Conservation (phyloP, 108 stramenopile genomes). For the Pseudonitzschia pungens region DNA sequence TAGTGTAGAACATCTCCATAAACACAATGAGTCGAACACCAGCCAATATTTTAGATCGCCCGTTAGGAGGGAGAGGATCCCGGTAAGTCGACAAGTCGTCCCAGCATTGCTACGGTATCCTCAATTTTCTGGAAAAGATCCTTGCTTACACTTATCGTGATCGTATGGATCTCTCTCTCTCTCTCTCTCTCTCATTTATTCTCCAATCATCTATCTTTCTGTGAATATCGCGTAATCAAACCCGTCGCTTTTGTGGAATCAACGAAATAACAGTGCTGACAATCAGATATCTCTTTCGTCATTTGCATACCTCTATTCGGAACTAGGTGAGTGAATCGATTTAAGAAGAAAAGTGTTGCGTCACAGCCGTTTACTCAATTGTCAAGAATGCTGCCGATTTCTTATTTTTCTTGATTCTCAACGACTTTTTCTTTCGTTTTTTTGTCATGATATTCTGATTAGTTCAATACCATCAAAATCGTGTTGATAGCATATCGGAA, state of each 20-base stretch:
- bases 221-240: neutral
- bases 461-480: conserved; percentile 93
- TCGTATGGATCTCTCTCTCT: neutral
- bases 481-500: conserved; percentile 88
- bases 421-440: neutral
- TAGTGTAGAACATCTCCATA: neutral
- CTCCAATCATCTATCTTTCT: neutral
- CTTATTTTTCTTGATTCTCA: neutral
- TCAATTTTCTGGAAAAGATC: neutral
- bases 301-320: conserved; percentile 93
- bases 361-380: neutral
- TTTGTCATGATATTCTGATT: neutral
- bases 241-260: neutral
- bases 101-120: neutral
- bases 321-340: conserved; percentile 46
- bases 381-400: neutral
- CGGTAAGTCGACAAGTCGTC: conserved; percentile 52
- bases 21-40: conserved; percentile 35
- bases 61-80: conserved; percentile 56
- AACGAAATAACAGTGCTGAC: conserved; percentile 33
- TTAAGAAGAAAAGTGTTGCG: neutral
- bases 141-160: neutral
- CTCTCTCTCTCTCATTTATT: neutral
- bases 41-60: conserved; percentile 63
- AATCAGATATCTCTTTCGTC: conserved; percentile 80